Evolutionary conservation across 164 flowering plant genomes (phyloP).

Genomic region (Malania oleifera): DNA sequence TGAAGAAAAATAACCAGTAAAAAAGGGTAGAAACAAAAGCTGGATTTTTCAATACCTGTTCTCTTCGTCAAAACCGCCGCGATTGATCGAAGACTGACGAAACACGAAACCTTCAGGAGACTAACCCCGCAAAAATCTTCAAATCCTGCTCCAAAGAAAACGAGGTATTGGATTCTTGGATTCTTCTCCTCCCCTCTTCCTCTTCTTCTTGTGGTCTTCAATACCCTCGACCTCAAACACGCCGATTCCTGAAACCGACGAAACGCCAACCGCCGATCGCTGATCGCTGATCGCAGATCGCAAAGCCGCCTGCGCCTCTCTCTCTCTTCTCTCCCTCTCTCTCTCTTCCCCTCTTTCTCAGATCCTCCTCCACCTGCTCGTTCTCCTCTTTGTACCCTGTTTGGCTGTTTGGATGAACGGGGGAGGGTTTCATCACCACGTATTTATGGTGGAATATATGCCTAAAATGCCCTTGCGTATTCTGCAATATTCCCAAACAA

Average conservation of each 20-base stretch:
- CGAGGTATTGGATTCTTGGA: no score
- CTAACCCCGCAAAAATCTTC: constrained; percentile 3
- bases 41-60: constrained; percentile 23
- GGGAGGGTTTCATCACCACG: constrained; percentile 16
- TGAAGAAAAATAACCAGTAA: constrained; percentile 15
- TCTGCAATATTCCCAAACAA: neutral
- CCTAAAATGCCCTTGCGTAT: constrained; percentile 10
- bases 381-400: neutral
- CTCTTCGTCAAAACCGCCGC: neutral
- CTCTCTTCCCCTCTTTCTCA: neutral
- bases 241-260: neutral
- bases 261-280: constrained; percentile 4
- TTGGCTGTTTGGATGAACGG: constrained; percentile 10
- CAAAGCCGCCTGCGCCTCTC: neutral
- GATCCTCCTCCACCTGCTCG: neutral
- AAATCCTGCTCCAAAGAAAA: neutral
- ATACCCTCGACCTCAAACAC: neutral
- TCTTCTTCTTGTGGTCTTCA: neutral
- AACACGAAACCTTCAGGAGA: neutral
- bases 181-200: constrained; percentile 4
- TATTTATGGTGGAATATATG: constrained; percentile 13
- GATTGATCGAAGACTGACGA: neutral
- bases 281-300: no score
- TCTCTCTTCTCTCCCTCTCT: neutral
- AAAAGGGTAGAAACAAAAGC: constrained; percentile 18